These are phyloP conservation scores for Naegleria gruberi DNA, from an alignment of 208 protist genomes.

Conservation along the genomic window DNA sequence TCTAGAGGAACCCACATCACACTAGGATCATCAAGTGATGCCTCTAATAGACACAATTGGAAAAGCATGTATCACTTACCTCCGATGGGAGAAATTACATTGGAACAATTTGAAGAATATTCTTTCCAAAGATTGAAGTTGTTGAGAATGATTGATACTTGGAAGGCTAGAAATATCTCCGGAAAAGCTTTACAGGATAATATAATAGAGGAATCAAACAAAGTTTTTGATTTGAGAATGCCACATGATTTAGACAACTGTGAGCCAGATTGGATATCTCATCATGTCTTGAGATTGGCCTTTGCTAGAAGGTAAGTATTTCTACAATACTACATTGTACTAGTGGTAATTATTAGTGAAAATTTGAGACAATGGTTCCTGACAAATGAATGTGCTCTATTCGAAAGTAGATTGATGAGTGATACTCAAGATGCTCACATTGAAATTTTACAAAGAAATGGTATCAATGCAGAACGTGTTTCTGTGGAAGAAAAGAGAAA, in stretches of 20 bases:
- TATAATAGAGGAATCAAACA: not conserved
- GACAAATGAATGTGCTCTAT: not conserved
- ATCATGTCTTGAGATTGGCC: constrained; percentile 17
- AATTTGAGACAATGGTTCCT: constrained; percentile 6
- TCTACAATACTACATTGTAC: not conserved
- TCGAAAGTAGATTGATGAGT: not conserved
- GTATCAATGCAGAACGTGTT: not conserved
- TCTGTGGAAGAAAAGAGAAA: not conserved
- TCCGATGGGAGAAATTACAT: not conserved
- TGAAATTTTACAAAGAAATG: constrained; percentile 5
- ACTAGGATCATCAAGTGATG: not conserved
- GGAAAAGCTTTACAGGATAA: not conserved
- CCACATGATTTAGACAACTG: not conserved
- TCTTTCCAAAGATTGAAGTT: constrained; percentile 16
- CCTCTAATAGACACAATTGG: not conserved
- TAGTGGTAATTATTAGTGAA: not conserved
- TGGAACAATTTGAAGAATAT: constrained; percentile 23
- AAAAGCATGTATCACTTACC: constrained; percentile 13
- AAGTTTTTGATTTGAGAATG: not conserved
- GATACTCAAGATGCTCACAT: not conserved
- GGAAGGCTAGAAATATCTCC: not conserved
- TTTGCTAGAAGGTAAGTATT: constrained; percentile 18
- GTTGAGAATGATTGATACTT: constrained; percentile 1
- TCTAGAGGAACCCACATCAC: not conserved
- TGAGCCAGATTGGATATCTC: constrained; percentile 13